Base-by-base conservation (phyloP, 345 rosid genomes). In the Gossypium raimondii region DNA sequence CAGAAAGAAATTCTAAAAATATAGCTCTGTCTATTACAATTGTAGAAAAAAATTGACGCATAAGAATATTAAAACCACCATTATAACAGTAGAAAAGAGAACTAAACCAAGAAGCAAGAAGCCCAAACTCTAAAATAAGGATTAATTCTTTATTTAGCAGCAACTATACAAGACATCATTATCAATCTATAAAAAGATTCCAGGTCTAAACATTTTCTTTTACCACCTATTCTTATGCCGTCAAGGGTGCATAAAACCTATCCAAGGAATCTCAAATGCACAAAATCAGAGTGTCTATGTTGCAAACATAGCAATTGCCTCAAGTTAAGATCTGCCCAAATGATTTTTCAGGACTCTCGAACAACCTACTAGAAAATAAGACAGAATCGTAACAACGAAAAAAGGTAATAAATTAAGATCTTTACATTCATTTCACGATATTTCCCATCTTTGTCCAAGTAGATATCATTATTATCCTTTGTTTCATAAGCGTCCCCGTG, bases 401-500 rank as follows among this genome's bases (percentile, higher is more conserved):
- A 48, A 24, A 24, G 17, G 20, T 20, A 22, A 67, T 24, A 24
- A 17, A 60, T 63, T 11, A 59, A 8, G 22, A 27, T 43, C 0
- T 9, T 84, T 69, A 90, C 99, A 87, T 88, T 91, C 51, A 95
- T 93, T 86, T 95, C 99, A 60, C 94, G 87, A 81, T 93, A 97
- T 78, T 91, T 97, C 72, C 90, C 93, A 82, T 92, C 97, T 83
- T 89, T 92, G 75, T 92, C 97, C n/a, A 89, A 87, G 81, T 86
- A 86, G 78, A 93, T 81, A 22, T 80, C 75, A 80, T 70, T 91
- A 74, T 76, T 80, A 80, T 89, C 94, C 82, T 90, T 90, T 27
- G 87, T 77, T 67, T 89, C 98, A 70, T 82, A 87, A 13, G 88
- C 92, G 81, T 84, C 85, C 67, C 97, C 97, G 76, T 85, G 86